Percentiles rank a stretch among this genome's conserved stretches.
Conservation (phyloP, 345 rosid species). For the Mallotus nudiflorus region DNA sequence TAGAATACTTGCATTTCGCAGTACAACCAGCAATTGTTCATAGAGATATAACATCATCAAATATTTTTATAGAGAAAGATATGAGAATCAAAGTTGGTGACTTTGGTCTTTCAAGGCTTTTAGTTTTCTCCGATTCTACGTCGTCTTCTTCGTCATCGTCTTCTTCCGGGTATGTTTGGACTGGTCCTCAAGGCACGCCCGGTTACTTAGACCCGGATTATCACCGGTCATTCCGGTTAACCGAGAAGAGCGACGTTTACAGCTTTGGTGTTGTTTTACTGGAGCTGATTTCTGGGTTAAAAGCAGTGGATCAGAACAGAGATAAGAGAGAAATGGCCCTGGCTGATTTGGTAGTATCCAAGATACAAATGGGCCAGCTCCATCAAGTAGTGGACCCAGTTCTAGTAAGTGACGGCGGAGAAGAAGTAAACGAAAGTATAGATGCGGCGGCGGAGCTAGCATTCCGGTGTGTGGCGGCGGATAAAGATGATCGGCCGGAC, state of each 20-base stretch:
- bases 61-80: constrained; percentile 81
- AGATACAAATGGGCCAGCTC: constrained; percentile 74
- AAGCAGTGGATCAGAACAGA: constrained; percentile 81
- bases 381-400: constrained; percentile 68
- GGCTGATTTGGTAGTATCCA: constrained; percentile 78
- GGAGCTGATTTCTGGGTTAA: constrained; percentile 81
- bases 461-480: constrained; percentile 84
- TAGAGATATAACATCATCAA: constrained; percentile 77
- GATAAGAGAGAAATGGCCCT: constrained; percentile 79
- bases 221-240: constrained; percentile 81
- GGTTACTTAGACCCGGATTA: constrained; percentile 94
- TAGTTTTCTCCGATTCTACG: constrained; percentile 41
- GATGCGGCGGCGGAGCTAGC: constrained; percentile 87
- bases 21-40: constrained; percentile 74
- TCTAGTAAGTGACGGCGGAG: constrained; percentile 26
- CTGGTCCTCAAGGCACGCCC: constrained; percentile 96
- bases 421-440: constrained; percentile 49
- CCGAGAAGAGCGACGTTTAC: constrained; percentile 90
- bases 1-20: constrained; percentile 75
- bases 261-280: constrained; percentile 83
- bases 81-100: constrained; percentile 87
- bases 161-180: constrained; percentile 64
- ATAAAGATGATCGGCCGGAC: constrained; percentile 90
- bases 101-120: constrained; percentile 79
- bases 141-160: constrained; percentile 30